These are phyloP conservation scores for Apodospora peruviana DNA, from an alignment of 495 filamentous ascomycete genomes.

Conservation along the genomic window DNA sequence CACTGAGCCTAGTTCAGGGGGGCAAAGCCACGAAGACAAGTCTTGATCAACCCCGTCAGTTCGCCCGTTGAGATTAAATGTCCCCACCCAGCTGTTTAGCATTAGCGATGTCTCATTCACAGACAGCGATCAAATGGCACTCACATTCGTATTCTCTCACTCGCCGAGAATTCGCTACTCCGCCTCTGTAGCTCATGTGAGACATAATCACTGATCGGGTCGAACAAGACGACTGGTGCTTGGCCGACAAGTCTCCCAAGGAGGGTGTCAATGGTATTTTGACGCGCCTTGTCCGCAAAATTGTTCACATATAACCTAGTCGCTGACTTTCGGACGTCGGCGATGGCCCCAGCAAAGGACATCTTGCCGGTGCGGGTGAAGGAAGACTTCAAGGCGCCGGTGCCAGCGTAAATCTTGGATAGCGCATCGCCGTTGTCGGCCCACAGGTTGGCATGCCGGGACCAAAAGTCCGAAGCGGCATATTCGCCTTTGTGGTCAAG, in stretches of 20 bases:
- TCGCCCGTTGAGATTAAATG: conserved; percentile 91
- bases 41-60: conserved; percentile 71
- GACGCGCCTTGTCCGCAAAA: conserved; percentile 86
- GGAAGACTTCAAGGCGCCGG: conserved; percentile 89
- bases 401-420: conserved; percentile 94
- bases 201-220: conserved; percentile 90
- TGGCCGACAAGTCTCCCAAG: conserved; percentile 82
- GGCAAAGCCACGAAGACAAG: conserved; percentile 77
- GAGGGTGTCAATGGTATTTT: conserved; percentile 90
- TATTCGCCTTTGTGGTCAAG: conserved; percentile 60
- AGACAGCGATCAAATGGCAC: conserved; percentile 3
- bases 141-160: conserved; percentile 44
- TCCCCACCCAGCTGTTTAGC: conserved; percentile 71
- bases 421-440: conserved; percentile 97
- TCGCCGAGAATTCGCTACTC: conserved; percentile 47
- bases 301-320: conserved; percentile 95
- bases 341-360: conserved; percentile 89
- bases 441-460: conserved; percentile 87
- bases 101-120: conserved; percentile 15
- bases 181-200: conserved; percentile 63
- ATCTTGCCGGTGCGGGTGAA: conserved; percentile 96
- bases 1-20: conserved; percentile 38
- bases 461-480: conserved; percentile 75
- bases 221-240: conserved; percentile 75
- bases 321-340: conserved; percentile 90